Evolutionary conservation across 768 basidiomycete species (phyloP), one percentile per base, ranked within the genome.

Genomic region (Lentinus brumalis): DNA sequence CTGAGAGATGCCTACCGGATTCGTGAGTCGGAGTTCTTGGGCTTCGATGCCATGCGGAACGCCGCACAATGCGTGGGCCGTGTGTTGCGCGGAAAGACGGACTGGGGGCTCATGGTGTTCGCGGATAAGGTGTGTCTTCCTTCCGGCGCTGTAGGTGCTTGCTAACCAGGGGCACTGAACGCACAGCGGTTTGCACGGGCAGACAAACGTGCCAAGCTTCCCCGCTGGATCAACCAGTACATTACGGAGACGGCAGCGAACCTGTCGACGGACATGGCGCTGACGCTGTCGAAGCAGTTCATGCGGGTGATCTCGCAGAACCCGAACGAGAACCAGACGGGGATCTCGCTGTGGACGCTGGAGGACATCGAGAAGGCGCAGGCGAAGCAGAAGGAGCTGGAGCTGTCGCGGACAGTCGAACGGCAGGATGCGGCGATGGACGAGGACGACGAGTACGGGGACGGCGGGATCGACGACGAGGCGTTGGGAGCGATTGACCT

Each of bases 31-130:
- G 97, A 99, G 74, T 99, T 98, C 71, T 81, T 99, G 32, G 98
- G 97, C 31, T 99, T 99, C 74, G 97, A 99, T 71, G 97, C 97
- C 12, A 98, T 99, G 94, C 87, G 97, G 57, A 98, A 97, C 70
- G 97, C 97, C 8, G 97, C 97, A 14, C 97, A 99, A 71, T 99
- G 97, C 74, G 96, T 99, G 8, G 97, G 97, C 29, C 94, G 97
- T 66, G 97, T 96, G 30, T 75, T 99, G 73, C 87, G 97, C 53
- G 97, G 97, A 65, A 99, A 99, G 79, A 98, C 97, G 4, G 97
- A 99, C 75, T 99, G 97, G 93, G 97, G 97, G 38, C 75, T 99
- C 69, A 99, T 99, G 97, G 87, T 98, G 11, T 99, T 99, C 73
- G 97, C 97, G 0, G 97, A 99, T 76, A 97, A 96, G 86, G 97